Evolutionary conservation across 2,329 filamentous ascomycete genomes (phyloP), one percentile per base, ranked within the genome.

Genomic region (Colletotrichum echinochloae): DNA sequence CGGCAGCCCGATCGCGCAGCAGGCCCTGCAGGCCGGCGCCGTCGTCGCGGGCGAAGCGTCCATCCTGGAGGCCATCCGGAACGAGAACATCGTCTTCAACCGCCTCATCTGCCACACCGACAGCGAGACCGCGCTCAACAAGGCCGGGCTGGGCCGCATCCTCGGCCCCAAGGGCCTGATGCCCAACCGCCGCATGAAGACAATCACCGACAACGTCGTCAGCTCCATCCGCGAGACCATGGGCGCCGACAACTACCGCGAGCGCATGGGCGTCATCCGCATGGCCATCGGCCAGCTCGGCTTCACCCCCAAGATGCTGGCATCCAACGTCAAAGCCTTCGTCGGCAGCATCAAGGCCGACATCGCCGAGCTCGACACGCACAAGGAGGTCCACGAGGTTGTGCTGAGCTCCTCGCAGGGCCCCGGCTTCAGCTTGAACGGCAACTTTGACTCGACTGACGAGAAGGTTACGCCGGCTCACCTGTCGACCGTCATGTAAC

Each of bases 81-180:
- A 88, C 59, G 94, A 93, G 51, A 88, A 90, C 48, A 92, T 98
- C 73, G 89, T 94, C 33, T 99, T 98, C 79, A 96, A 98, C 79
- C 88, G 93, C 65, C 92, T 94, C 73, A 90, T 99, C 75, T 97
- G 94, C 82, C 95, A 98, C 81, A 86, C 87, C 60, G 90, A 93
- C 75, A 94, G 91, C 75, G 85, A 96, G 75, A 87, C 88, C 62
- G 94, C 92, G 66, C 84, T 99, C 77, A 92, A 91, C 79, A 95
- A 96, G 84, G 92, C 94, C 44, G 89, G 88, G 0, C 81, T 99
- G 73, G 95, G 92, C 73, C 88, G 91, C 74, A 87, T 97, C 52
- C 85, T 99, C 26, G 96, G 96, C 77, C 96, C 97, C 55, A 91
- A 89, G 81, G 95, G 95, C 3, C 82, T 99, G 77, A 98, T 99